A percentile compares a stretch with the other conserved stretches of the same genome.
Conservation (phyloP, 176 grass and related monocot species). For the Oryza punctata region DNA sequence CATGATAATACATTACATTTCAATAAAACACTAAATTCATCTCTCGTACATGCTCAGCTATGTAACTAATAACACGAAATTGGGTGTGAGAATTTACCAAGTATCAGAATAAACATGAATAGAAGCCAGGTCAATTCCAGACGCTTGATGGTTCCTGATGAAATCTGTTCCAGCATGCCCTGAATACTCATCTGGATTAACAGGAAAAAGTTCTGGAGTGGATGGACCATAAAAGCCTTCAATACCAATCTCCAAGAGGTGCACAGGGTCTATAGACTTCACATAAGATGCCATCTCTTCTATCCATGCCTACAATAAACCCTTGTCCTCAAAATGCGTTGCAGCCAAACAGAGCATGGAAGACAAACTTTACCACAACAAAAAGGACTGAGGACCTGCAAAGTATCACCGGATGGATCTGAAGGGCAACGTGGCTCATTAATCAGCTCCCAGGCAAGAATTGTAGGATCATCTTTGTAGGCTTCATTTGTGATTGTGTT, state of each 20-base stretch:
- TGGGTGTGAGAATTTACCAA: slow-evolving; percentile 46
- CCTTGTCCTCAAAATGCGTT: slow-evolving; percentile 1
- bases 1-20: slow-evolving; percentile 14
- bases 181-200: slow-evolving; percentile 62
- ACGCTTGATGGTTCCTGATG: slow-evolving; percentile 64
- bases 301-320: slow-evolving; percentile 71
- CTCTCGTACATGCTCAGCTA: neutral
- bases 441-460: slow-evolving; percentile 87
- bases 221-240: slow-evolving; percentile 85
- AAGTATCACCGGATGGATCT: slow-evolving; percentile 72
- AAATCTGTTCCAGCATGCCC: slow-evolving; percentile 74
- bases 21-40: neutral
- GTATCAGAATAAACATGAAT: slow-evolving; percentile 81
- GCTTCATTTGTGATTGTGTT: slow-evolving; percentile 71
- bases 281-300: slow-evolving; percentile 79
- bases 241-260: slow-evolving; percentile 60
- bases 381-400: slow-evolving; percentile 54
- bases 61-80: neutral
- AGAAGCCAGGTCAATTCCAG: slow-evolving; percentile 75
- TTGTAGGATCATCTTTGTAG: slow-evolving; percentile 84
- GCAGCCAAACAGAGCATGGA: neutral
- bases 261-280: slow-evolving; percentile 66
- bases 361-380: neutral
- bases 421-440: slow-evolving; percentile 79
- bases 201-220: slow-evolving; percentile 51